Evolutionary conservation across 148 eudicot genomes (phyloP).

Genomic region (Vaccinium vitisidaea): DNA sequence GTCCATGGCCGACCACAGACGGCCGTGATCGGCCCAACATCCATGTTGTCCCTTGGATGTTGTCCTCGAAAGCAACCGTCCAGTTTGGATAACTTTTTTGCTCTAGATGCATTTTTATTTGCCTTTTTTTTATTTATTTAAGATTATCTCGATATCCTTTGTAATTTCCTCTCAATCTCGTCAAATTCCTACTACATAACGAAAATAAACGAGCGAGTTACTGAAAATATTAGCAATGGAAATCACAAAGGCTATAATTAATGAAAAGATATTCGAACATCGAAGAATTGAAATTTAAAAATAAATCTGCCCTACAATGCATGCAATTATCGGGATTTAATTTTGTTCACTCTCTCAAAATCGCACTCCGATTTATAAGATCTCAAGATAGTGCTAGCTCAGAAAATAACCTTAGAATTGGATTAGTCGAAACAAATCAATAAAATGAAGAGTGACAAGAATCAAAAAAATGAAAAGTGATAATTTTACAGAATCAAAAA

Average conservation of each 20-base stretch:
- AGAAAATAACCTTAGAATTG: not conserved
- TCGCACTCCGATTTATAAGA: not conserved
- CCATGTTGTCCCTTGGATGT: no score
- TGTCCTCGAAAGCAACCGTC: not conserved
- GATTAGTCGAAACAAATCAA: not conserved
- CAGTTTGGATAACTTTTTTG: not conserved
- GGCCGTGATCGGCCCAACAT: no score
- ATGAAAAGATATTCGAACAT: no score
- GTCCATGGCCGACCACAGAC: no score
- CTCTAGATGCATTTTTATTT: no score
- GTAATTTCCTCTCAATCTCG: not conserved
- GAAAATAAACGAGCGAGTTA: not conserved
- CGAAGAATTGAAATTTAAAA: not conserved
- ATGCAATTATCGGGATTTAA: no score
- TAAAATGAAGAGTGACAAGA: no score
- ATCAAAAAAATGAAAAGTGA: no score
- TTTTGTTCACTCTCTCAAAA: no score
- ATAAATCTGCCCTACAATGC: not conserved
- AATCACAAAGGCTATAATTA: no score
- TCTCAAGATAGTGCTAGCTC: not conserved
- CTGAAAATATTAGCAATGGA: not conserved
- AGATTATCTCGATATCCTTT: not conserved
- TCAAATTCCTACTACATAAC: not conserved
- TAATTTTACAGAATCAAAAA: no score
- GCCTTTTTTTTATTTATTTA: no score